Evolutionary conservation across 192 early-diverging fungal species (phyloP), one percentile per base, ranked within the genome.

Genomic region (Pilobolus umbonatus): DNA sequence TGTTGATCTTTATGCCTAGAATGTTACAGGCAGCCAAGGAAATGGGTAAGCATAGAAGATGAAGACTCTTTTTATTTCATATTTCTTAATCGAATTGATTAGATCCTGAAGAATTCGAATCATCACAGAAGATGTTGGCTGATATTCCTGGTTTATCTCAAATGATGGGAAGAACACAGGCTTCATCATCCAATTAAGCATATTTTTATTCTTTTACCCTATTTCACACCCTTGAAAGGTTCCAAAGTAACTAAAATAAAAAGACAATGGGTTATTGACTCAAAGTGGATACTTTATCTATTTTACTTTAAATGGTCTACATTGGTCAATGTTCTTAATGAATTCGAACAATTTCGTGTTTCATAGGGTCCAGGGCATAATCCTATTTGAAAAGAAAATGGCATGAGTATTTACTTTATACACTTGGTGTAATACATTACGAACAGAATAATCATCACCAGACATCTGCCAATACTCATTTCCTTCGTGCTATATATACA

Each of bases 1-100:
- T 80, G 71, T 58, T 83, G 32, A 68, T 83, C 11, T 51, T 74
- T 43, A 77, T 83, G 78, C 81, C 81, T 38, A 83, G 72, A 53
- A 62, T 83, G 66, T 69, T 83, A 67, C 71, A 69, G 17, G 72
- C 15, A 24, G 31, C 38, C 3, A 31, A 54, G 19, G 52, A 74
- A 19, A 61, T 83, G 67, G 57, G 68, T 71, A 51, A 55, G 61
- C 50, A 15, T 4, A 24, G 4, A 19, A 48, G 14, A 25, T 22
- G 15, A 15, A 19, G 11, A 25, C 32, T 26, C 15, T 31, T 34
- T 36, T 19, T 25, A 28, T 8, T 21, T 35, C 32, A 25, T 22
- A 31, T 31, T 5, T 9, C 7, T 8, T 30, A 21, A n/a, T 57
- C 30, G 3, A 21, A 35, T 44, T 10, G 1, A 14, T 12, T 67